Conservation (phyloP, 768 basidiomycete species). For the Leucogyrophana mollusca region DNA sequence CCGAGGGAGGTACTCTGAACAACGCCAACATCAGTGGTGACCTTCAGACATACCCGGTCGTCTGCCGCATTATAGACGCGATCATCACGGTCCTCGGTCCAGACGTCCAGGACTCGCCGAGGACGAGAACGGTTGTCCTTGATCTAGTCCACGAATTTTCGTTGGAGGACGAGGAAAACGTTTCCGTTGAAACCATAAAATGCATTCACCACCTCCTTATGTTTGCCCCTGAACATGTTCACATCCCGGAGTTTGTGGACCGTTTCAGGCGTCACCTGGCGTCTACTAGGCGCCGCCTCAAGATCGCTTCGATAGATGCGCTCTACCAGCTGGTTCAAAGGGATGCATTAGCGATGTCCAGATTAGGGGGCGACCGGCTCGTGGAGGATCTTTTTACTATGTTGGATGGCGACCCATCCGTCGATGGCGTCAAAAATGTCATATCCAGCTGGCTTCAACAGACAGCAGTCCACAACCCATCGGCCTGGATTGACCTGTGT, state of each 20-base stretch:
- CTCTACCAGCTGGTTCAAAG: slow-evolving; percentile 96
- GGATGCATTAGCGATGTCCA: slow-evolving; percentile 89
- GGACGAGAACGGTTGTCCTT: slow-evolving; percentile 77
- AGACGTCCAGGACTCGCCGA: slow-evolving; percentile 85
- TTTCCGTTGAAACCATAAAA: slow-evolving; percentile 91
- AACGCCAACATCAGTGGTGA: slow-evolving; percentile 89
- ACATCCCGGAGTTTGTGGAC: slow-evolving; percentile 76
- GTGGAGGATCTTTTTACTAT: slow-evolving; percentile 95
- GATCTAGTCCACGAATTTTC: slow-evolving; percentile 86
- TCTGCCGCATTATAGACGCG: slow-evolving; percentile 90
- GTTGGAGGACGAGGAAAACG: slow-evolving; percentile 81
- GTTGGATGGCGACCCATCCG: slow-evolving; percentile 91
- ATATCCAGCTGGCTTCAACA: slow-evolving; percentile 95
- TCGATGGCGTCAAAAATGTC: slow-evolving; percentile 91
- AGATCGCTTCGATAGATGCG: slow-evolving; percentile 92
- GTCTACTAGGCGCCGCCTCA: slow-evolving; percentile 80
- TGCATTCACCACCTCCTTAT: slow-evolving; percentile 97
- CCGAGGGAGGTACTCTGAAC: slow-evolving; percentile 81
- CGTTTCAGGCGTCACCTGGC: slow-evolving; percentile 78
- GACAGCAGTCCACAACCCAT: slow-evolving; percentile 89
- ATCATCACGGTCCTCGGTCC: slow-evolving; percentile 93
- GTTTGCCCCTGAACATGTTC: slow-evolving; percentile 85
- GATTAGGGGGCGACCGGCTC: slow-evolving; percentile 88
- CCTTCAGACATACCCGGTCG: slow-evolving; percentile 86
- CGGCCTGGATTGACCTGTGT: slow-evolving; percentile 97